Base-by-base conservation (phyloP, 805 yeast genomes). In the Dipodascopsis uninucleata region DNA sequence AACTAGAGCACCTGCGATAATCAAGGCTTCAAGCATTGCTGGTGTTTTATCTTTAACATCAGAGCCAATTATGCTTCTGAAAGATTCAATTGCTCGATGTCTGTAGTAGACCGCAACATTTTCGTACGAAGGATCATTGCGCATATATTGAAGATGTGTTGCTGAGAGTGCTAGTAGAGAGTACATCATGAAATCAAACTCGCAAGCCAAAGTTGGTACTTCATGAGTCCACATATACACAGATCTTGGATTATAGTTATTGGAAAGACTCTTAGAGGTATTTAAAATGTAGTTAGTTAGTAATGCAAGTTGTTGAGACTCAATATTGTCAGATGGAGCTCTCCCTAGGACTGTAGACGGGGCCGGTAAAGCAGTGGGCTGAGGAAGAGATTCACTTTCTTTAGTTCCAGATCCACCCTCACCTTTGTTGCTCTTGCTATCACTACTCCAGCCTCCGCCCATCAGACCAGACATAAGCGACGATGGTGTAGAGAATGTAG, bases 161-260 rank as follows among this genome's bases (percentile, higher is more conserved):
- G 55, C 53, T 14, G 55, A 44, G 21, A 51, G 31, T 18, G 55
- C 50, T n/a, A 51, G 45, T 3, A 51, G 24, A 6, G 55, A 52
- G 38, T 51, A 44, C 55, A 51, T 51, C 46, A 51, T 34, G 24
- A 48, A 49, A 20, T 51, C 47, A 24, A 39, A 42, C 35, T 49
- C 46, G 34, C 48, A 49, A 2, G 55, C 55, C 50, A 49, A 37
- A 12, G 47, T 39, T 7, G 55, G 55, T 34, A 51, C 51, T 17
- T 51, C 53, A 25, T 44, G 50, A 4, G 51, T 52, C 55, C 55
- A 51, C 50, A 49, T 45, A 20, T 49, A 49, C n/a, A 49, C 50
- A 9, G 53, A 49, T 7, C 53, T 37, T 24, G 53, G 47, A 34
- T 44, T 49, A 28, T 37, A 49, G 23, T 49, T 49, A 31, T 49